Evolutionary conservation across 2,329 filamentous ascomycete species (phyloP).

Genomic region (Pyricularia sp.): DNA sequence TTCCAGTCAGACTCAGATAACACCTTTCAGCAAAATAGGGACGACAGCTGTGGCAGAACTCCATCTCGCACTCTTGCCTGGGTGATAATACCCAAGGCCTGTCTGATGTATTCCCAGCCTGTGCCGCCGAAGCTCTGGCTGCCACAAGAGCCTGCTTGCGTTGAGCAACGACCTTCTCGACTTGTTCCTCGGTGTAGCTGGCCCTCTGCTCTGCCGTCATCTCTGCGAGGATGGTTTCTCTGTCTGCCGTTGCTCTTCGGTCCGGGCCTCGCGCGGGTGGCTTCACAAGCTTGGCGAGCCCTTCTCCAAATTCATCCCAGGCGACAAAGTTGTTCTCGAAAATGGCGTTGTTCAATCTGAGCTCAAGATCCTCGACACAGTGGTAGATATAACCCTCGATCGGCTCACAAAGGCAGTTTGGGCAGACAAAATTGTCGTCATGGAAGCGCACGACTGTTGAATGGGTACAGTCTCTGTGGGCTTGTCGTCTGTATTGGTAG

Average conservation of each 20-base stretch:
- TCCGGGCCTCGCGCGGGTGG: slow-evolving; percentile 29
- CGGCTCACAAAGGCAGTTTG: slow-evolving; percentile 44
- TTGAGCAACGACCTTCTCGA: slow-evolving; percentile 38
- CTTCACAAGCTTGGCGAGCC: slow-evolving; percentile 21
- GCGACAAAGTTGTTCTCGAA: slow-evolving; percentile 10
- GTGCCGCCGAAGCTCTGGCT: not conserved
- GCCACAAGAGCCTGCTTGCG: slow-evolving; percentile 15
- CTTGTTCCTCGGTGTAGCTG: slow-evolving; percentile 36
- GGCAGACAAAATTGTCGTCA: slow-evolving; percentile 41
- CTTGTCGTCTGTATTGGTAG: not conserved
- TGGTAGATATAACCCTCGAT: slow-evolving; percentile 64
- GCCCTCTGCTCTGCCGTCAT: slow-evolving; percentile 29
- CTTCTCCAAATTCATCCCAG: slow-evolving; percentile 18
- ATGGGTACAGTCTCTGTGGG: slow-evolving; percentile 48
- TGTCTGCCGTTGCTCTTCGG: slow-evolving; percentile 24
- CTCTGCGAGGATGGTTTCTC: slow-evolving; percentile 35
- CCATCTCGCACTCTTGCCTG: slow-evolving; percentile 37
- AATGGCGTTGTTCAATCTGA: slow-evolving; percentile 25
- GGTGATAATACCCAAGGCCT: slow-evolving; percentile 1
- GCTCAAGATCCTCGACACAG: slow-evolving; percentile 56
- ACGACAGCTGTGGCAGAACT: slow-evolving; percentile 40
- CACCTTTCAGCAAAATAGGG: slow-evolving; percentile 31
- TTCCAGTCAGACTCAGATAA: slow-evolving; percentile 38
- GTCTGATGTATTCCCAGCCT: not conserved
- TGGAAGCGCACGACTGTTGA: slow-evolving; percentile 59